A percentile compares a stretch with the other conserved stretches of the same genome.
These are phyloP conservation scores for Diaporthe longicolla DNA, from an alignment of 2,329 filamentous ascomycete genomes.

Conservation along the genomic window DNA sequence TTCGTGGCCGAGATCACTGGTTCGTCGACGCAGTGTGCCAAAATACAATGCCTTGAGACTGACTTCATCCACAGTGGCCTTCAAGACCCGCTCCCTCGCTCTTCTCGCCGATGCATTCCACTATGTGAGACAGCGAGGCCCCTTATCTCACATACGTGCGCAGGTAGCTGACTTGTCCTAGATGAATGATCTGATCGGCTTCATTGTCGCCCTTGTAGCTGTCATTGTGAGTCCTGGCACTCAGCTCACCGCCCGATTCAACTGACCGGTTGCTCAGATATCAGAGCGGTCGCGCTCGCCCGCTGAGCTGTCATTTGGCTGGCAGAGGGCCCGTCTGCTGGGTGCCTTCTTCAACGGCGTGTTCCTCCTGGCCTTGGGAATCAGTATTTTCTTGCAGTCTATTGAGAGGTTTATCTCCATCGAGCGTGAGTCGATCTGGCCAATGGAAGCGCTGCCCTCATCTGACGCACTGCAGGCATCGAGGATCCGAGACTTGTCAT, in stretches of 20 bases:
- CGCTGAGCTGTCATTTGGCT: conserved; percentile 77
- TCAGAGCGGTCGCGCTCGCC: conserved; percentile 70
- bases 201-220: conserved; percentile 75
- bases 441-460: background rate
- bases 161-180: conserved; percentile 49
- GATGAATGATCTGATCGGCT: conserved; percentile 80
- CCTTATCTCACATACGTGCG: background rate
- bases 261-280: conserved; percentile 58
- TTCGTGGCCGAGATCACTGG: conserved; percentile 67
- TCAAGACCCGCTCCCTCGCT: conserved; percentile 79
- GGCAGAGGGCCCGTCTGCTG: conserved; percentile 80
- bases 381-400: conserved; percentile 81
- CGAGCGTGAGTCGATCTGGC: conserved; percentile 57
- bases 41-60: background rate
- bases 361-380: conserved; percentile 78
- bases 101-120: conserved; percentile 85
- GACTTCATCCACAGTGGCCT: conserved; percentile 65
- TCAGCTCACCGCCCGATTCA: background rate
- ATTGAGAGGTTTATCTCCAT: conserved; percentile 77
- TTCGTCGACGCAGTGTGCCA: conserved; percentile 47
- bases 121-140: conserved; percentile 67
- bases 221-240: conserved; percentile 65
- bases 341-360: conserved; percentile 87
- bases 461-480: conserved; percentile 62
- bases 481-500: conserved; percentile 76